phyloP scores from a whole-genome alignment of 345 rosid genomes.

The Lumnitzera racemosa region DNA sequence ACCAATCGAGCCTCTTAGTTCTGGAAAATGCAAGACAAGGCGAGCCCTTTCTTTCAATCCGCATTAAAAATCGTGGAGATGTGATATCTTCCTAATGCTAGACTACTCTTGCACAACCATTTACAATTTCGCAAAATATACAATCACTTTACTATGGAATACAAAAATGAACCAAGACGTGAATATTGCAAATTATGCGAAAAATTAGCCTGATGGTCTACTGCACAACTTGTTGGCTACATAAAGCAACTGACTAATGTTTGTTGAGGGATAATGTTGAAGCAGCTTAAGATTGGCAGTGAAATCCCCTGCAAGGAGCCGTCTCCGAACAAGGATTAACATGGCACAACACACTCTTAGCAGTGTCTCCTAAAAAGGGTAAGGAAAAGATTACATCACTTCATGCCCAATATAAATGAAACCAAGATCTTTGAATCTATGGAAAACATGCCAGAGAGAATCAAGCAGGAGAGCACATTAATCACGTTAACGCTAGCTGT shows the following conservation, averaged over 20 bases:
- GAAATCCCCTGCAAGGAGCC: constrained; percentile 75
- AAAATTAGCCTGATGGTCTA: constrained; percentile 23
- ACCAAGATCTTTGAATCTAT: not conserved
- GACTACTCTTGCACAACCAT: too few relatives aligned
- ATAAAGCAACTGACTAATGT: constrained; percentile 76
- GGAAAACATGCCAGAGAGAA: not conserved
- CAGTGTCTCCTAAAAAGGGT: constrained; percentile 69
- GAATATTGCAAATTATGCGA: too few relatives aligned
- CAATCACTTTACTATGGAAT: too few relatives aligned
- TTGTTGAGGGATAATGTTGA: constrained; percentile 79
- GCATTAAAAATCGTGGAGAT: too few relatives aligned
- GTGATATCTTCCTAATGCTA: too few relatives aligned
- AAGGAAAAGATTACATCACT: not conserved
- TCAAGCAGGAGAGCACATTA: too few relatives aligned
- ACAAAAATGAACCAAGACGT: too few relatives aligned
- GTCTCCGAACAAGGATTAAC: constrained; percentile 77
- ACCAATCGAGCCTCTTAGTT: too few relatives aligned
- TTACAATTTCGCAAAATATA: too few relatives aligned
- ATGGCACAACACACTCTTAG: constrained; percentile 92
- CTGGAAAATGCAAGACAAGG: too few relatives aligned
- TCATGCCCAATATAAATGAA: not conserved
- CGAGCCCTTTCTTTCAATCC: too few relatives aligned
- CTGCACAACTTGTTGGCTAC: constrained; percentile 81
- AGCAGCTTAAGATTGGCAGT: constrained; percentile 78
- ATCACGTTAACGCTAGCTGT: too few relatives aligned